Evolutionary conservation across 306 rosid genomes (phyloP).

Genomic region (Alnus rubra): DNA sequence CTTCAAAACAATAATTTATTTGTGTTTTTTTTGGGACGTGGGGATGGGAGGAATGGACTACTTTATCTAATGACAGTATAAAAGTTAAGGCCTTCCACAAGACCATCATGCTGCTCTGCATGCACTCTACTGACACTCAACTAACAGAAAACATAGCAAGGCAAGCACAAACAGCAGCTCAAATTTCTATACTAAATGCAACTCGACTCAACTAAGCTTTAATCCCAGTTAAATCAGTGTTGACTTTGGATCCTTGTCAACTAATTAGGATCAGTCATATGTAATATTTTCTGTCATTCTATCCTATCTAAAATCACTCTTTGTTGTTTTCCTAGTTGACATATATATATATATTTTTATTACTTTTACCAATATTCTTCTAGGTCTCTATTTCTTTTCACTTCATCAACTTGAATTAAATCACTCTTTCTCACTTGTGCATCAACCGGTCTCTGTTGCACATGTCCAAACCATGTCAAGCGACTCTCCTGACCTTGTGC

Average conservation of each 20-base stretch:
- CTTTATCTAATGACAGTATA: neutral
- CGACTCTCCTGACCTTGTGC: neutral
- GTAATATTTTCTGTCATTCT: neutral
- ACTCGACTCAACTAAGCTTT: neutral
- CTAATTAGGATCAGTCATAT: neutral
- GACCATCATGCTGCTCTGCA: neutral
- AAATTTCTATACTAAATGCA: neutral
- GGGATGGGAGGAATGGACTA: neutral
- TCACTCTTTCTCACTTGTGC: too few relatives aligned
- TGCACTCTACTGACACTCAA: neutral
- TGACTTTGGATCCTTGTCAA: neutral
- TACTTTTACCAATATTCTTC: too few relatives aligned
- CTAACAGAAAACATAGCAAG: neutral
- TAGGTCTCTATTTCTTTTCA: too few relatives aligned
- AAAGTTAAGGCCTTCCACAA: neutral
- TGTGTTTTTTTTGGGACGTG: neutral
- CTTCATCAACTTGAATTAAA: too few relatives aligned
- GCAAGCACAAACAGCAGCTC: neutral
- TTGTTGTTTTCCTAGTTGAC: too few relatives aligned
- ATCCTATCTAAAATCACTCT: neutral
- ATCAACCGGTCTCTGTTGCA: too few relatives aligned
- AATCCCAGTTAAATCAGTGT: neutral
- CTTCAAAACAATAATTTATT: slow-evolving; percentile 18
- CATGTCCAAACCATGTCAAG: neutral
- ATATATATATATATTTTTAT: too few relatives aligned